A percentile compares a stretch with the other conserved stretches of the same genome.
These are phyloP conservation scores for Coccomyxa sp. DNA, from an alignment of 139 green algal species.

Conservation along the genomic window DNA sequence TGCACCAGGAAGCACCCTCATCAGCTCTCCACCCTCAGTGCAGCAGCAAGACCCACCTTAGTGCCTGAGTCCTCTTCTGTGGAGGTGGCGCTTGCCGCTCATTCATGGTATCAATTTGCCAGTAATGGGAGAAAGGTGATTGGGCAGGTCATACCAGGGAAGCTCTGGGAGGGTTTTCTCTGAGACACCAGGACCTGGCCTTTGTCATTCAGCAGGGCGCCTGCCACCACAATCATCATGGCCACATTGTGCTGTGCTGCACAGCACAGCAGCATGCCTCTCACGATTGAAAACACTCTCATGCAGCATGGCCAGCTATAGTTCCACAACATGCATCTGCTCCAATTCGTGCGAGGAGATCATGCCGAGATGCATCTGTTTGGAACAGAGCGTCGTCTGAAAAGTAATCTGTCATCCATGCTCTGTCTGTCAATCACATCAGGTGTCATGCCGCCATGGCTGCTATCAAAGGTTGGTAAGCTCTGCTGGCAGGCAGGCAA, in stretches of 20 bases:
- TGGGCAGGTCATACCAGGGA: slow-evolving; percentile 44
- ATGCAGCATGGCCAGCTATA: not conserved
- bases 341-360: not conserved
- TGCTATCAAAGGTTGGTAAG: too few species aligned
- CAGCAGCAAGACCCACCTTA: too few species aligned
- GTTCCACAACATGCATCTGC: not conserved
- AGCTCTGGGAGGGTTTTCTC: slow-evolving; percentile 50
- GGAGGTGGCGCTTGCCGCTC: too few species aligned
- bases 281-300: not conserved
- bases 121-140: too few species aligned
- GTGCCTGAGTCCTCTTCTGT: too few species aligned
- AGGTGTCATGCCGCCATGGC: too few species aligned
- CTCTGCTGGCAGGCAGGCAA: too few species aligned
- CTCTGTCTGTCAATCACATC: too few species aligned
- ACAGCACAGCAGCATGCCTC: not conserved
- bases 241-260: not conserved
- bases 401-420: not conserved
- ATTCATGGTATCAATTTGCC: too few species aligned
- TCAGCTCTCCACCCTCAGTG: too few species aligned
- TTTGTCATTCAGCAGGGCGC: slow-evolving; percentile 37
- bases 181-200: slow-evolving; percentile 59
- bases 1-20: too few species aligned
- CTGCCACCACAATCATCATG: slow-evolving; percentile 50
- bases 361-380: not conserved
- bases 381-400: not conserved